phyloP scores from a whole-genome alignment of 345 rosid species.

The Hevea brasiliensis region DNA sequence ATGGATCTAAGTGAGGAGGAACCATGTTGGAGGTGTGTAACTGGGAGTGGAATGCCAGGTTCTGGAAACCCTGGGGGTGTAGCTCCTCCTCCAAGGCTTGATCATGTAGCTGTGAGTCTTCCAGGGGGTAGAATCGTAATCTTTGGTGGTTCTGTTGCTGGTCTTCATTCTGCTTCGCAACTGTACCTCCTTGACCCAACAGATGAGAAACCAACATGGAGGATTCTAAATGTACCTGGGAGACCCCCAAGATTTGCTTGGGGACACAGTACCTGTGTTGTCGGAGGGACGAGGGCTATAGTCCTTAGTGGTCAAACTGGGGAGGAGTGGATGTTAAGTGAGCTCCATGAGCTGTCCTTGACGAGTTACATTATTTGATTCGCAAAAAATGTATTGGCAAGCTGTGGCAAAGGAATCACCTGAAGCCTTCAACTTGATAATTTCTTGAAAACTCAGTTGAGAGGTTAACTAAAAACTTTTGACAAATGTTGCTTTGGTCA shows the following conservation, averaged over 20 bases:
- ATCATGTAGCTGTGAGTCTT: slow-evolving; percentile 82
- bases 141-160: slow-evolving; percentile 86
- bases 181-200: slow-evolving; percentile 87
- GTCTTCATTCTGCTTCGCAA: slow-evolving; percentile 88
- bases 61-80: slow-evolving; percentile 81
- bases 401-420: slow-evolving; percentile 11
- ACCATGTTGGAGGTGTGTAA: slow-evolving; percentile 82
- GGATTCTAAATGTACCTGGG: slow-evolving; percentile 79
- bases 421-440: slow-evolving; percentile 7
- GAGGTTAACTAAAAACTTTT: slow-evolving; percentile 22
- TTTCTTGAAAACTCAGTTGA: slow-evolving; percentile 14
- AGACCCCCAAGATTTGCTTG: slow-evolving; percentile 82
- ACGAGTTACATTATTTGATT: slow-evolving; percentile 55
- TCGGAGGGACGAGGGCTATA: slow-evolving; percentile 86
- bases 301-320: slow-evolving; percentile 96
- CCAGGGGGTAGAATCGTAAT: slow-evolving; percentile 80
- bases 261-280: slow-evolving; percentile 95
- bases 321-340: slow-evolving; percentile 90
- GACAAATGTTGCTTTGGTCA: slow-evolving; percentile 27
- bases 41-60: slow-evolving; percentile 86
- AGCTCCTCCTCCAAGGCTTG: slow-evolving; percentile 89
- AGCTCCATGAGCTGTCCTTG: slow-evolving; percentile 75
- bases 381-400: neutral
- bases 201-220: slow-evolving; percentile 87
- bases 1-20: slow-evolving; percentile 89